phyloP scores from a whole-genome alignment of 495 filamentous ascomycete genomes.

The Penicilliopsis zonata region DNA sequence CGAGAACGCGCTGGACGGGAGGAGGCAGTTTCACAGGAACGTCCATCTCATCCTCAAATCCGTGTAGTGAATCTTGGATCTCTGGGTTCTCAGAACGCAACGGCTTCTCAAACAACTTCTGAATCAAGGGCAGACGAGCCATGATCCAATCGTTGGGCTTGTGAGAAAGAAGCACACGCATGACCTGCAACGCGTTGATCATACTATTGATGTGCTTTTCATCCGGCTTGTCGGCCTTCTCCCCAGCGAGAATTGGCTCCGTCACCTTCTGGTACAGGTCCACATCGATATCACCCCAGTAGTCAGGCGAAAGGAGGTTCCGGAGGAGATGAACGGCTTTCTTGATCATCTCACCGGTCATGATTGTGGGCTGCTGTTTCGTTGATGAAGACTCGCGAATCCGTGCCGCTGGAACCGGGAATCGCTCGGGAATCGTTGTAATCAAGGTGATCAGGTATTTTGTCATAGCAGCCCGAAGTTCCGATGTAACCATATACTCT shows the following conservation, averaged over 20 bases:
- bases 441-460: slow-evolving; percentile 94
- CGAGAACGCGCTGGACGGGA: slow-evolving; percentile 67
- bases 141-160: slow-evolving; percentile 86
- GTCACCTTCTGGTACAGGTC: slow-evolving; percentile 85
- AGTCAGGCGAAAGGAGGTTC: slow-evolving; percentile 74
- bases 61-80: slow-evolving; percentile 82
- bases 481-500: slow-evolving; percentile 56
- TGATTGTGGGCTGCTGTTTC: slow-evolving; percentile 34
- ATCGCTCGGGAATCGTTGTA: slow-evolving; percentile 74
- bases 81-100: slow-evolving; percentile 78
- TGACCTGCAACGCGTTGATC: slow-evolving; percentile 83
- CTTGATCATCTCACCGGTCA: slow-evolving; percentile 64
- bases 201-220: slow-evolving; percentile 69
- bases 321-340: slow-evolving; percentile 75
- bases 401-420: slow-evolving; percentile 57
- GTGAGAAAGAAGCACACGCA: slow-evolving; percentile 74
- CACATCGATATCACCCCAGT: slow-evolving; percentile 86
- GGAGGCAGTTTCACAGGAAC: slow-evolving; percentile 42
- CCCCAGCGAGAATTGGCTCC: slow-evolving; percentile 64
- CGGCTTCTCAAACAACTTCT: slow-evolving; percentile 84
- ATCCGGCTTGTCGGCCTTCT: slow-evolving; percentile 50
- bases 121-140: slow-evolving; percentile 58
- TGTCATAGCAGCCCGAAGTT: slow-evolving; percentile 62
- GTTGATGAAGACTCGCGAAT: slow-evolving; percentile 39
- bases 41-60: slow-evolving; percentile 52